A percentile compares a stretch with the other conserved stretches of the same genome.
phyloP scores from a whole-genome alignment of 139 green algal species.

The Chlamydomonas eustigma region DNA sequence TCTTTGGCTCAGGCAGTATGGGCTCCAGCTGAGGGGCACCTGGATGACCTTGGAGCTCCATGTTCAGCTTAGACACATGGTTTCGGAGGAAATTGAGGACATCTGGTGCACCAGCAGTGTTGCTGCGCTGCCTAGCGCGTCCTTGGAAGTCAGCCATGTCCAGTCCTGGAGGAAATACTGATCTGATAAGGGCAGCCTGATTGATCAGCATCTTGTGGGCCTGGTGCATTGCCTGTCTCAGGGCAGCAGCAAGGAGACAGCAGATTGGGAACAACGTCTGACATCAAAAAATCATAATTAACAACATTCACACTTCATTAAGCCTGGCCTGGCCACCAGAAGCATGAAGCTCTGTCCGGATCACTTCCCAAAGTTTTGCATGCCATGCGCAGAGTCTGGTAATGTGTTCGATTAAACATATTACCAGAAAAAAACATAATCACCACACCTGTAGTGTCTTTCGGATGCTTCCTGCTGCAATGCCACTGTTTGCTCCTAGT shows the following conservation, averaged over 20 bases:
- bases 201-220: conserved; percentile 22
- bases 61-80: conserved; percentile 19
- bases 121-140: conserved; percentile 4
- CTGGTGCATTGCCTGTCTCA: conserved; percentile 20
- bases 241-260: background rate
- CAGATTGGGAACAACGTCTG: background rate
- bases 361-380: background rate
- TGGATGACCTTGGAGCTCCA: conserved; percentile 18
- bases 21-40: background rate
- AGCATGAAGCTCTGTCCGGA: background rate
- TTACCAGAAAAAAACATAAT: background rate
- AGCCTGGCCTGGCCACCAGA: background rate
- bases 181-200: conserved; percentile 9
- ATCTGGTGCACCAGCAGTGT: conserved; percentile 22
- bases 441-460: conserved; percentile 7
- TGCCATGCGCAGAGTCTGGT: background rate
- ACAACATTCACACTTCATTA: background rate
- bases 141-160: background rate
- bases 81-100: conserved; percentile 30
- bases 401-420: background rate
- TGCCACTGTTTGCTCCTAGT: background rate
- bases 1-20: background rate
- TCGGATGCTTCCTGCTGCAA: background rate
- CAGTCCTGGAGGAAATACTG: conserved; percentile 14
- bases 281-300: background rate